Percentiles rank a stretch among this genome's conserved stretches.
These are phyloP conservation scores for Puccinia hordei DNA, from an alignment of 1,284 basidiomycete genomes.

Conservation along the genomic window DNA sequence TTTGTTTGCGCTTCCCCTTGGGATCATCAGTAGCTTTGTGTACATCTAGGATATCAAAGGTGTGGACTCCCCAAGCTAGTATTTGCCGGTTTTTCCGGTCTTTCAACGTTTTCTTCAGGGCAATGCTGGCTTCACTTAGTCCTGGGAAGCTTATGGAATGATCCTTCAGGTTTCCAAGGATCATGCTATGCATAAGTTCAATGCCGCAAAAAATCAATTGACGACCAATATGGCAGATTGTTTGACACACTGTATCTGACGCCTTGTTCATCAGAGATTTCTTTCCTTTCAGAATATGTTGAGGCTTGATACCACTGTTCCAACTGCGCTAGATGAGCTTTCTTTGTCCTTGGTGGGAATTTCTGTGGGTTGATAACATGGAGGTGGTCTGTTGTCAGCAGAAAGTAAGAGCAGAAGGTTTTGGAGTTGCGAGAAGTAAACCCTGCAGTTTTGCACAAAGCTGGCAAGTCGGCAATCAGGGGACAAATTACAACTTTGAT, in stretches of 20 bases:
- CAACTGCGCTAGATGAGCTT: not conserved
- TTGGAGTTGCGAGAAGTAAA: slow-evolving; percentile 16
- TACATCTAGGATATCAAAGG: slow-evolving; percentile 1
- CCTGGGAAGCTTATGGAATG: not conserved
- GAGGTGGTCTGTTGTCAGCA: not conserved
- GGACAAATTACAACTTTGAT: slow-evolving; percentile 24
- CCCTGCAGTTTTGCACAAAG: slow-evolving; percentile 32
- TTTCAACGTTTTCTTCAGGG: not conserved
- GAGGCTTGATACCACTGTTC: not conserved
- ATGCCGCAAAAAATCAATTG: slow-evolving; percentile 1
- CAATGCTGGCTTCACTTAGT: not conserved
- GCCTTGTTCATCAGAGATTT: not conserved
- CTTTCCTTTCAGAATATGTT: not conserved
- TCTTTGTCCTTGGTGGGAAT: not conserved
- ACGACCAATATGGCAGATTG: slow-evolving; percentile 12
- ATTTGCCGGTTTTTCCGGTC: slow-evolving; percentile 14
- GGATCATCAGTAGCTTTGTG: no score
- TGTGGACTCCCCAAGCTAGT: not conserved
- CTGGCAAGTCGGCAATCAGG: slow-evolving; percentile 43
- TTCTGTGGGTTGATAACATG: not conserved
- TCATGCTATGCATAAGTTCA: no score
- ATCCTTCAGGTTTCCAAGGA: slow-evolving; percentile 27
- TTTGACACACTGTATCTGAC: slow-evolving; percentile 19
- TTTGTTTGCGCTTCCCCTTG: slow-evolving; percentile 3
- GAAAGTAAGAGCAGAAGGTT: slow-evolving; percentile 19